A percentile compares a stretch with the other conserved stretches of the same genome.
Evolutionary conservation across 352 stramenopile species (phyloP).

Genomic region (Phytophthora capsici): DNA sequence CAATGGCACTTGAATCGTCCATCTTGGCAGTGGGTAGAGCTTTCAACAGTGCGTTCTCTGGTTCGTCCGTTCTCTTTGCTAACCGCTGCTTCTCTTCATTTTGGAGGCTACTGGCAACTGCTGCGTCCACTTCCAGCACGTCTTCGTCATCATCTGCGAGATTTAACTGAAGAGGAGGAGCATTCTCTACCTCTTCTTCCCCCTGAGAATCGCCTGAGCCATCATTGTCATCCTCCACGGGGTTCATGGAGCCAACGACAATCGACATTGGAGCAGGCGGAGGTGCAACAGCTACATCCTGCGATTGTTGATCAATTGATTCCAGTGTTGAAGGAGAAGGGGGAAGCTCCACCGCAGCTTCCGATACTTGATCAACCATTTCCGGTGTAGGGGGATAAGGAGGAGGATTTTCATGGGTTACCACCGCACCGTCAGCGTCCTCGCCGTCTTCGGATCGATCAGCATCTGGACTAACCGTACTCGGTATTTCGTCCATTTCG

Average conservation of each 20-base stretch:
- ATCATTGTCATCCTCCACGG: constrained; percentile 30
- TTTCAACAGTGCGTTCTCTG: constrained; percentile 29
- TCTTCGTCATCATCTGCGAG: constrained; percentile 51
- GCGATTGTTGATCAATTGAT: background rate
- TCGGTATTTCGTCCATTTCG: background rate
- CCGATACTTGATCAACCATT: too few relatives aligned
- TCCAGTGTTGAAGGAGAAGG: background rate
- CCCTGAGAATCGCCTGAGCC: constrained; percentile 40
- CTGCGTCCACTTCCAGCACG: constrained; percentile 50
- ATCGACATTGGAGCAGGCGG: constrained; percentile 30
- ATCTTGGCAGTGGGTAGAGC: constrained; percentile 19
- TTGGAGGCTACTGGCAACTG: constrained; percentile 36
- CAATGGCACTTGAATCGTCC: constrained; percentile 9
- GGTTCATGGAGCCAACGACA: constrained; percentile 43
- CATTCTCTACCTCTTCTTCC: constrained; percentile 41
- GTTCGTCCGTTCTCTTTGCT: constrained; percentile 2
- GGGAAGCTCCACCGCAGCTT: too few relatives aligned
- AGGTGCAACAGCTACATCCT: constrained; percentile 2
- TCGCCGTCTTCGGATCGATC: background rate
- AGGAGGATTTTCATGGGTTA: constrained; percentile 3
- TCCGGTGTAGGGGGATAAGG: too few relatives aligned
- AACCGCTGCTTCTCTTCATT: constrained; percentile 28
- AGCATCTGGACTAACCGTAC: constrained; percentile 1
- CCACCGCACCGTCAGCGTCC: background rate
- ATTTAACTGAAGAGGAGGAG: constrained; percentile 23